phyloP scores from a whole-genome alignment of 257 asterid species.

The Pogostemon cablin region DNA sequence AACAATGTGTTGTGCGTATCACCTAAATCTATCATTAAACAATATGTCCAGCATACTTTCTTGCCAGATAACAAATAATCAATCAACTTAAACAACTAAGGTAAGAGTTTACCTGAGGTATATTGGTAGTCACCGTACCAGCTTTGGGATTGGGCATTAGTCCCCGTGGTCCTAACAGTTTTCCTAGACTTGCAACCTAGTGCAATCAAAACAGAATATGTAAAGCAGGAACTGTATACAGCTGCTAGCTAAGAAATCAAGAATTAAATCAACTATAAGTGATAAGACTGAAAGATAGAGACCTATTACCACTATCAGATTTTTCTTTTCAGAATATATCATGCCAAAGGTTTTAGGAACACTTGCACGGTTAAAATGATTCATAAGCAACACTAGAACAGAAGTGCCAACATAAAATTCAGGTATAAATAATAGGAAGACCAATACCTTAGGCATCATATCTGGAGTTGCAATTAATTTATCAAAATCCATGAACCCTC shows the following conservation, averaged over 20 bases:
- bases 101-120: slow-evolving; percentile 78
- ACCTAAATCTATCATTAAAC: background rate
- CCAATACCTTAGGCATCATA: slow-evolving; percentile 95
- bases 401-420: slow-evolving; percentile 1
- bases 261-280: slow-evolving; percentile 3
- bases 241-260: slow-evolving; percentile 12
- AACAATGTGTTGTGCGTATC: background rate
- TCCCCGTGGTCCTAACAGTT: slow-evolving; percentile 91
- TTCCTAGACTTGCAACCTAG: slow-evolving; percentile 95
- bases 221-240: background rate
- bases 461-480: slow-evolving; percentile 97
- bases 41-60: slow-evolving; percentile 8
- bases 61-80: slow-evolving; percentile 5
- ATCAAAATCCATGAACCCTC: slow-evolving; percentile 95
- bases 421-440: slow-evolving; percentile 12
- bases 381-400: background rate
- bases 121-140: slow-evolving; percentile 92
- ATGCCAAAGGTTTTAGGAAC: background rate
- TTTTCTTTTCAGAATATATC: background rate
- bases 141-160: slow-evolving; percentile 99
- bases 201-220: slow-evolving; percentile 25
- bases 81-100: slow-evolving; percentile 1
- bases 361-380: background rate
- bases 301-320: background rate
- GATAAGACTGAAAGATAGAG: background rate